A percentile compares a stretch with the other conserved stretches of the same genome.
phyloP scores from a whole-genome alignment of 2,329 filamentous ascomycete genomes.

The Alternaria alternata region DNA sequence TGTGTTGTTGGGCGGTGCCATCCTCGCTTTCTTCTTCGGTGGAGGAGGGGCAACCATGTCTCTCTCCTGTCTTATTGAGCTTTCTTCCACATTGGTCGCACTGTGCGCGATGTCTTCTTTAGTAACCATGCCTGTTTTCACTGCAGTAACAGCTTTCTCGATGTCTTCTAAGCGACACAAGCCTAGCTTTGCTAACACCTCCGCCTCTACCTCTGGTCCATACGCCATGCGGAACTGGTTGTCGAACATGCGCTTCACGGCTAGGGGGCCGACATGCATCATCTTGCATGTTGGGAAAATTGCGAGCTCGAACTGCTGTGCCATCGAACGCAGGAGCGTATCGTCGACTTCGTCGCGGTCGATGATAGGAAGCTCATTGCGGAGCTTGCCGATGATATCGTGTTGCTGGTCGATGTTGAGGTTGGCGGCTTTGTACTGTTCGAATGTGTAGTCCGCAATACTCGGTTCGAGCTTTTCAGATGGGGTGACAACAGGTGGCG shows the following conservation, averaged over 20 bases:
- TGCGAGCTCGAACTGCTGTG: slow-evolving; percentile 6
- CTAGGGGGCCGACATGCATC: slow-evolving; percentile 14
- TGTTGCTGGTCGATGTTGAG: slow-evolving; percentile 13
- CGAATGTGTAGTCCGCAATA: slow-evolving; percentile 6
- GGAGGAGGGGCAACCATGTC: background rate
- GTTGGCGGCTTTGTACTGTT: slow-evolving; percentile 15
- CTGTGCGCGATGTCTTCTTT: background rate
- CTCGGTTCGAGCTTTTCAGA: background rate
- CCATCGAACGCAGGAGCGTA: background rate
- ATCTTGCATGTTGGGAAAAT: slow-evolving; percentile 15
- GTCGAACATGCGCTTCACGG: slow-evolving; percentile 18
- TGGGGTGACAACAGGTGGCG: background rate
- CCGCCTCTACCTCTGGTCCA: background rate
- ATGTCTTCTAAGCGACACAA: background rate
- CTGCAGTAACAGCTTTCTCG: background rate
- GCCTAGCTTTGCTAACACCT: background rate
- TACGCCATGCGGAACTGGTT: slow-evolving; percentile 14
- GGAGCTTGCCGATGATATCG: slow-evolving; percentile 11
- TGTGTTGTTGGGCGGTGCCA: background rate
- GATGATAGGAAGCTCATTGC: slow-evolving; percentile 12
- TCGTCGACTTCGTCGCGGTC: slow-evolving; percentile 17
- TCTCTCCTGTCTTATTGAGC: no score
- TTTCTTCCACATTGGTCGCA: background rate
- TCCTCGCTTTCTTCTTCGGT: background rate
- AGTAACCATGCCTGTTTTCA: background rate